Evolutionary conservation across 805 yeast genomes (phyloP).

Genomic region (Lipomyces sp.): DNA sequence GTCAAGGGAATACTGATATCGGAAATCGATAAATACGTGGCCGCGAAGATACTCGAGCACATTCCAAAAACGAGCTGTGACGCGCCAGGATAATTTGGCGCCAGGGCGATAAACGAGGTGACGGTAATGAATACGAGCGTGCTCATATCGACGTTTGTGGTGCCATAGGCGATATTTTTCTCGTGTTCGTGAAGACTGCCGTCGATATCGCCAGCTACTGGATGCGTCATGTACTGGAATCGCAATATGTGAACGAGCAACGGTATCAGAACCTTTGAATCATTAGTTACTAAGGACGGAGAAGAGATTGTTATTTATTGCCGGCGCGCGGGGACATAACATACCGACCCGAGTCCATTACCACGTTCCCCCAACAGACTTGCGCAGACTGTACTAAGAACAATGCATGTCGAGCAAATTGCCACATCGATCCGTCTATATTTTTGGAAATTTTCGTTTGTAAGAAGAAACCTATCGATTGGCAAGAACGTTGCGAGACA

Average conservation of each 20-base stretch:
- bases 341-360: slow-evolving; percentile 33
- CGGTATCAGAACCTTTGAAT: slow-evolving; percentile 29
- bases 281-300: too few relatives aligned
- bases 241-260: slow-evolving; percentile 35
- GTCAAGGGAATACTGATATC: slow-evolving; percentile 35
- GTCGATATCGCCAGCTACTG: not conserved
- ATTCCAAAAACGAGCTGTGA: slow-evolving; percentile 36
- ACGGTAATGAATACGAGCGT: slow-evolving; percentile 29
- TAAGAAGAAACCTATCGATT: slow-evolving; percentile 28
- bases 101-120: slow-evolving; percentile 35
- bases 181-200: slow-evolving; percentile 14
- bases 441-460: slow-evolving; percentile 15
- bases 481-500: slow-evolving; percentile 31
- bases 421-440: slow-evolving; percentile 37
- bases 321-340: slow-evolving; percentile 5
- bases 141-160: slow-evolving; percentile 23
- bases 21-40: slow-evolving; percentile 35
- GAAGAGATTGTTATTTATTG: not conserved
- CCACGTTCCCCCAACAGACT: slow-evolving; percentile 37
- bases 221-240: slow-evolving; percentile 34
- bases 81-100: slow-evolving; percentile 36
- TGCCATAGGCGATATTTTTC: slow-evolving; percentile 1
- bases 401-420: slow-evolving; percentile 35
- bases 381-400: slow-evolving; percentile 33
- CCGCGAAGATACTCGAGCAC: slow-evolving; percentile 35